Evolutionary conservation across 139 green algal species (phyloP).

Genomic region (Chlamydomonas asymmetrica): DNA sequence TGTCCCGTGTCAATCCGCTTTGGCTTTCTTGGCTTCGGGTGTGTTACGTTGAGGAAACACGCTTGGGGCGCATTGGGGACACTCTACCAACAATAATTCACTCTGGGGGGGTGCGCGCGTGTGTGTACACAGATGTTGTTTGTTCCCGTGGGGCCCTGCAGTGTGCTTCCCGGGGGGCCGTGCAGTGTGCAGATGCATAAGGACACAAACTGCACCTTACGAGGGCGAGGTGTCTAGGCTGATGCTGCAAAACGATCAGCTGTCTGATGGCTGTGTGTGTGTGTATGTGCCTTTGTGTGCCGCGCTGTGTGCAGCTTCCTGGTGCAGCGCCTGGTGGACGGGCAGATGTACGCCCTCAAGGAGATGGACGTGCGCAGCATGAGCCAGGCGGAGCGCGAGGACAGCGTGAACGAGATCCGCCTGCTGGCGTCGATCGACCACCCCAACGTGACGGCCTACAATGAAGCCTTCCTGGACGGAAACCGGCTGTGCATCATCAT

Average conservation of each 20-base stretch:
- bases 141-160: too few species aligned
- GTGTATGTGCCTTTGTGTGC: too few species aligned
- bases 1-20: too few species aligned
- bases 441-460: conserved; percentile 61
- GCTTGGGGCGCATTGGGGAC: too few species aligned
- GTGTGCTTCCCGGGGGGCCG: too few species aligned
- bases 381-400: conserved; percentile 62
- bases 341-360: conserved; percentile 77
- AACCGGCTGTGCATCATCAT: conserved; percentile 80
- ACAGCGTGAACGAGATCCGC: conserved; percentile 79
- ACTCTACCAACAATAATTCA: too few species aligned
- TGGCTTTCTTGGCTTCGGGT: too few species aligned
- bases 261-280: background rate
- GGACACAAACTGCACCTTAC: too few species aligned
- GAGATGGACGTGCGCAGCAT: conserved; percentile 75
- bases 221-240: background rate
- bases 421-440: conserved; percentile 70
- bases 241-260: background rate
- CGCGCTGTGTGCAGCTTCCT: conserved; percentile 43
- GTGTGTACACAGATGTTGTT: too few species aligned
- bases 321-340: conserved; percentile 60
- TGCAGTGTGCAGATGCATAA: too few species aligned
- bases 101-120: too few species aligned
- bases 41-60: too few species aligned
- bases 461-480: conserved; percentile 76